A percentile compares a stretch with the other conserved stretches of the same genome.
Evolutionary conservation across 2,329 filamentous ascomycete species (phyloP).

Genomic region (Trichoderma sp.): DNA sequence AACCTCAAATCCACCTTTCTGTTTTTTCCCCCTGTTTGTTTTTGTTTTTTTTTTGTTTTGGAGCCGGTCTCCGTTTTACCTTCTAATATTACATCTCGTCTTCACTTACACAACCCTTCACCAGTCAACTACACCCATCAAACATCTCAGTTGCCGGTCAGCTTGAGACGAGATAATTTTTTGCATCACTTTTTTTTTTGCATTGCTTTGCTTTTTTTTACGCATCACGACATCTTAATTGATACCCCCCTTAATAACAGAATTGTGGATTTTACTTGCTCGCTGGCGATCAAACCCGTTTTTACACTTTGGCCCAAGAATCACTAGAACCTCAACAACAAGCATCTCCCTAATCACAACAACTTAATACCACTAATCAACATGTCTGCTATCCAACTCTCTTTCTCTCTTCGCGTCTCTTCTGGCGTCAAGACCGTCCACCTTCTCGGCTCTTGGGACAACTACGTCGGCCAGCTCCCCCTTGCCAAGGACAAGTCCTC

Average conservation of each 20-base stretch:
- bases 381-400: constrained; percentile 91
- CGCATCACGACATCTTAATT: constrained; percentile 23
- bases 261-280: constrained; percentile 56
- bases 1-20: constrained; percentile 53
- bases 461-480: constrained; percentile 90
- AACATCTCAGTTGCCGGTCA: constrained; percentile 40
- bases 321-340: constrained; percentile 9
- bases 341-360: constrained; percentile 26
- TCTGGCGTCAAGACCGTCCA: constrained; percentile 96
- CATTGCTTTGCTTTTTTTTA: constrained; percentile 27
- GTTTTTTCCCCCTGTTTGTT: constrained; percentile 38
- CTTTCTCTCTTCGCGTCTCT: constrained; percentile 93
- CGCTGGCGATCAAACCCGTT: constrained; percentile 36
- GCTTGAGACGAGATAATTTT: constrained; percentile 34
- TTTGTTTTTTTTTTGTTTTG: constrained; percentile 39
- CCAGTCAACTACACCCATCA: constrained; percentile 22
- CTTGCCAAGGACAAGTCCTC: constrained; percentile 83
- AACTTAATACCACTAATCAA: constrained; percentile 35
- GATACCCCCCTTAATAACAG: constrained; percentile 44
- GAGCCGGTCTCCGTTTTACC: constrained; percentile 54
- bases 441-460: constrained; percentile 96
- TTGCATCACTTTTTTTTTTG: constrained; percentile 20
- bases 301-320: constrained; percentile 21
- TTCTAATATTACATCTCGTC: constrained; percentile 28
- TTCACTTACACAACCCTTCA: constrained; percentile 26